Evolutionary conservation across 148 eudicot species (phyloP), one percentile per base, ranked within the genome.

Genomic region (Bassia scoparia): DNA sequence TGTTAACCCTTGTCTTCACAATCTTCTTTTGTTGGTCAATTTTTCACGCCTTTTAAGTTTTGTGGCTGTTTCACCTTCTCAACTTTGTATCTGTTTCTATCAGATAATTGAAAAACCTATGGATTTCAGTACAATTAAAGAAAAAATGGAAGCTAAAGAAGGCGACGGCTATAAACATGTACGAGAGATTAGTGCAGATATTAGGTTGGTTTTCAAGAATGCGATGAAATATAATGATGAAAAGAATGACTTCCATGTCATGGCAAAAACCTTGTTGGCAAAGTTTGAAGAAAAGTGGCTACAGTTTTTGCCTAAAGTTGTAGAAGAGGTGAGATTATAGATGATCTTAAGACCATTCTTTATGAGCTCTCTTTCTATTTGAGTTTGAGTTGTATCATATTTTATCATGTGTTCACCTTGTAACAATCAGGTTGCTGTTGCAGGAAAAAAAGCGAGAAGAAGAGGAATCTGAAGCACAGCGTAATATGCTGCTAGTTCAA

Each of bases 221-320:
- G 98, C 98, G 13, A 87, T 93, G 96, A 85, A 86, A 68, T 93
- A 93, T 86, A 93, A 93, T 76, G 96, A 89, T 74, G 93, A 90
- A 79, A 86, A 77, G 75, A 82, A 88, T 79, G 86, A 89, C 78
- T 79, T 86, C 50, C 87, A 93, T 76, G 62, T 77, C 61, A 93
- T 89, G 96, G 98, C 96, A 27, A 89, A 84, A 78, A 67, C 82
- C 24, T 75, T 93, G 77, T 76, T 81, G 84, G 93, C 73, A 65
- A 93, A 89, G 62, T 89, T 93, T 77, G 94, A 93, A 81, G 94
- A 87, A 71, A 93, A 90, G 75, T 93, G 98, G 98, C 84, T 81
- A 52, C 91, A 81, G 69, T 77, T 93, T 79, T 81, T 89, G 79
- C 98, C 96, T 33, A 93, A 83, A 76, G 98, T 93, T 72, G 75